Base-by-base conservation (phyloP, 805 yeast species). In the Yarrowia porcina region DNA sequence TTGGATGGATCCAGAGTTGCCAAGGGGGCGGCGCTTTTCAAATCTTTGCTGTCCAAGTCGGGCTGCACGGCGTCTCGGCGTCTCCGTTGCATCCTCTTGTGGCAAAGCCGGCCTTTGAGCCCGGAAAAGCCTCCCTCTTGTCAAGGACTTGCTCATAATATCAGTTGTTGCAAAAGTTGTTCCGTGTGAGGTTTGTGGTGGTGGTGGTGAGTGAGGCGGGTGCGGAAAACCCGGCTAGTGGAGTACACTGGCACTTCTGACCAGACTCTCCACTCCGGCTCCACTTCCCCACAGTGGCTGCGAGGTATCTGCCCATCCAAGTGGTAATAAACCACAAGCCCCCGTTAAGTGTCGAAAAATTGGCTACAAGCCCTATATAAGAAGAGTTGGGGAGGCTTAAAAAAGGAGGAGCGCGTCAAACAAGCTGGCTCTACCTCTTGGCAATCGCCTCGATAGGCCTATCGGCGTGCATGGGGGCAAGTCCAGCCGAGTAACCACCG, bases 321-420 rank as follows among this genome's bases (percentile, higher is more conserved):
- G 21, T n/a, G 27, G 15, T 33, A 50, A 50, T 33, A 50, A 50
- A 35, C 42, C 57, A 50, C 57, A 50, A 33, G 42, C 57, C 57
- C 36, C 25, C 52, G 6, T 49, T n/a, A 50, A n/a, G 32, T n/a
- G 41, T 20, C 38, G 20, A 21, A 15, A 50, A 50, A 50, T 50
- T 23, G 42, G 57, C 57, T 50, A 33, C 41, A 50, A 50, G 57
- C 57, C 57, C 57, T 35, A 50, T 50, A 33, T 35, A 50, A 50
- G 32, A 35, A 47, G 13, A 32, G 18, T 23, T 35, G 25, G 11
- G 21, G 32, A 23, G 20, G 21, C 27, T 33, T 20, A n/a, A 15
- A 32, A 32, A 47, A 21, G 57, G 57, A 50, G 57, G 57, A 13
- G 57, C 4, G 57, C 57, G 17, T 8, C 21, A 50, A 12, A 23